These are phyloP conservation scores for Dendrobium chrysotoxum DNA, from an alignment of 106 monocot species.

Conservation along the genomic window DNA sequence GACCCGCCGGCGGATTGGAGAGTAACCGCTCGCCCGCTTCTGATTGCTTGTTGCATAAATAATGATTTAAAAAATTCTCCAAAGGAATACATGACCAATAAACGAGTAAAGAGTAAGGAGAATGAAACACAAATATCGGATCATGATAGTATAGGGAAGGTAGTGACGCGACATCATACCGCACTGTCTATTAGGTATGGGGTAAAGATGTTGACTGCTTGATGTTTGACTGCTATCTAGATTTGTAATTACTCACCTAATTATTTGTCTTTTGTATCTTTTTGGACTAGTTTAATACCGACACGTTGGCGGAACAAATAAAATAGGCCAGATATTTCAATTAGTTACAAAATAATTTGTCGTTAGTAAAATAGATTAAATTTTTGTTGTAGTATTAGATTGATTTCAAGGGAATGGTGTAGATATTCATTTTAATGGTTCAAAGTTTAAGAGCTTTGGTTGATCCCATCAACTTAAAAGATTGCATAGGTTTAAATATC, in stretches of 20 bases:
- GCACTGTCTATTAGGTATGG: background rate
- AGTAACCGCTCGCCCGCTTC: background rate
- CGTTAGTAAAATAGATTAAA: no score
- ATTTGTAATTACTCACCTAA: background rate
- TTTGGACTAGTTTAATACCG: background rate
- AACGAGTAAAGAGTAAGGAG: background rate
- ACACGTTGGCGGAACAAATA: background rate
- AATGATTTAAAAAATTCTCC: background rate
- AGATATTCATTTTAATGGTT: no score
- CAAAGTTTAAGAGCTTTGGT: no score
- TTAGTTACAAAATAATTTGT: background rate
- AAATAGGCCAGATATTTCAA: background rate
- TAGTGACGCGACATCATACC: background rate
- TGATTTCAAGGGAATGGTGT: no score
- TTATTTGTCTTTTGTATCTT: background rate
- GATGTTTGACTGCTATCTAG: background rate
- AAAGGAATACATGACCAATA: background rate
- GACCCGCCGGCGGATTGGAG: background rate
- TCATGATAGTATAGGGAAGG: background rate
- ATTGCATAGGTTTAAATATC: no score
- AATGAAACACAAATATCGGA: background rate
- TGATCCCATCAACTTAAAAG: no score
- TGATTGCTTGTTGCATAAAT: background rate
- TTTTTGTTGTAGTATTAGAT: no score
- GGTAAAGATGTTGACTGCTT: background rate